A percentile compares a stretch with the other conserved stretches of the same genome.
phyloP scores from a whole-genome alignment of 1,284 basidiomycete species.

The Laetiporus sulphureus region DNA sequence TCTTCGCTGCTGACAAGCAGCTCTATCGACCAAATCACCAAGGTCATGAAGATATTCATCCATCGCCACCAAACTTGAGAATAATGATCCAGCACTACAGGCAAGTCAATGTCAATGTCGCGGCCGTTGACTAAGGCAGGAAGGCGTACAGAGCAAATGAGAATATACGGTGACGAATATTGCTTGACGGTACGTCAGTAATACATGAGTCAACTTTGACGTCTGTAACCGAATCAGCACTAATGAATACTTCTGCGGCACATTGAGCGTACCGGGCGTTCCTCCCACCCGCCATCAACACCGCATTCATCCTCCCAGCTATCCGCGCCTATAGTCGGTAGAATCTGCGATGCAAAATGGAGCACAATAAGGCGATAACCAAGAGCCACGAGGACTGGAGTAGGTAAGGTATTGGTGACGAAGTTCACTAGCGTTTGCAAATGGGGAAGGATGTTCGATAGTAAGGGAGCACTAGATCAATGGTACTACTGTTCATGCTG shows the following conservation, averaged over 20 bases:
- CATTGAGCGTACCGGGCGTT: constrained; percentile 52
- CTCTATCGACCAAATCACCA: constrained; percentile 76
- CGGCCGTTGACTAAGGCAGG: no score
- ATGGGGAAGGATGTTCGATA: constrained; percentile 74
- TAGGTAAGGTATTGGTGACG: constrained; percentile 75
- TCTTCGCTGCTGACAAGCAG: constrained; percentile 74
- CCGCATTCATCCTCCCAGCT: constrained; percentile 68
- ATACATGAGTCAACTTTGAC: constrained; percentile 60
- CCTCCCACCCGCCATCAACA: constrained; percentile 60
- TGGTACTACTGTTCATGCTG: not conserved
- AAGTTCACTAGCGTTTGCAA: constrained; percentile 74
- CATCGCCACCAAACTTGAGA: constrained; percentile 87
- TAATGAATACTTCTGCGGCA: not conserved
- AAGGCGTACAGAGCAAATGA: constrained; percentile 62
- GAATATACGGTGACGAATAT: constrained; percentile 84
- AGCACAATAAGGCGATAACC: constrained; percentile 79
- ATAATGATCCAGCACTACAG: constrained; percentile 70
- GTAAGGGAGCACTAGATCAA: constrained; percentile 59
- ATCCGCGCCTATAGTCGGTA: constrained; percentile 78
- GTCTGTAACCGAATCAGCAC: constrained; percentile 41
- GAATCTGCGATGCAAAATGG: constrained; percentile 80
- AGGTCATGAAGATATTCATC: constrained; percentile 81
- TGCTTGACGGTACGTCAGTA: constrained; percentile 76
- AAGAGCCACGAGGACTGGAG: constrained; percentile 78
- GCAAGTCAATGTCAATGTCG: no score